Conservation (phyloP, 257 asterid genomes). For the Solanum arcanum region DNA sequence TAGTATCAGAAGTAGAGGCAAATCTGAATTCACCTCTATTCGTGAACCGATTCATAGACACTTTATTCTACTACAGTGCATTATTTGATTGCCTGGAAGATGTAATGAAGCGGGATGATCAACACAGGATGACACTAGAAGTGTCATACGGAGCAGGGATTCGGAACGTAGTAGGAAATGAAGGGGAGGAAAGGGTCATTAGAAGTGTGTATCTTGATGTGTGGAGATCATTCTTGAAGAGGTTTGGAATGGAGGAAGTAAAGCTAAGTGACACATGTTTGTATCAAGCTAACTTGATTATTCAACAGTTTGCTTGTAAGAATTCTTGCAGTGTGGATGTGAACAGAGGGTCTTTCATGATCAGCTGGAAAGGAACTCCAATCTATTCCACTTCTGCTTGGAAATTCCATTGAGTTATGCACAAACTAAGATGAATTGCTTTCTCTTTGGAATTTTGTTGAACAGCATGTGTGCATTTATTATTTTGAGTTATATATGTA, state of each 20-base stretch:
- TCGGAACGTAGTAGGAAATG: slow-evolving; percentile 8
- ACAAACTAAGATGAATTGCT: neutral
- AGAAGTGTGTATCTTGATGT: slow-evolving; percentile 20
- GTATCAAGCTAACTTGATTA: slow-evolving; percentile 26
- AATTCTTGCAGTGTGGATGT: slow-evolving; percentile 6
- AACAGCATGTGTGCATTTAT: neutral
- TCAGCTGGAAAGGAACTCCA: slow-evolving; percentile 41
- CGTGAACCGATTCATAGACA: slow-evolving; percentile 15
- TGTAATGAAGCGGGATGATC: slow-evolving; percentile 5
- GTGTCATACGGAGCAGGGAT: slow-evolving; percentile 1
- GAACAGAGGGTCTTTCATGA: slow-evolving; percentile 9
- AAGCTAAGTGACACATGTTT: slow-evolving; percentile 20
- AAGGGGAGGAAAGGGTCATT: slow-evolving; percentile 11
- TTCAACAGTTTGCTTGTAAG: slow-evolving; percentile 13
- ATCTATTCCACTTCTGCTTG: slow-evolving; percentile 28
- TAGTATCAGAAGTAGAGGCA: slow-evolving; percentile 18
- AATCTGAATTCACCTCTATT: slow-evolving; percentile 26
- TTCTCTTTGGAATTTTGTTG: neutral
- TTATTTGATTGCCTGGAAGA: slow-evolving; percentile 17
- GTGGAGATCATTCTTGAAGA: slow-evolving; percentile 23
- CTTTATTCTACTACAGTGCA: slow-evolving; percentile 19
- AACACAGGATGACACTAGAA: slow-evolving; percentile 5
- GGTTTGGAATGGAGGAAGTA: slow-evolving; percentile 28
- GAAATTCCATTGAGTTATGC: slow-evolving; percentile 13
- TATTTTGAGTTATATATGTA: too few species aligned